These are phyloP conservation scores for Eruca vesicaria DNA, from an alignment of 441 rosid species.

Conservation along the genomic window DNA sequence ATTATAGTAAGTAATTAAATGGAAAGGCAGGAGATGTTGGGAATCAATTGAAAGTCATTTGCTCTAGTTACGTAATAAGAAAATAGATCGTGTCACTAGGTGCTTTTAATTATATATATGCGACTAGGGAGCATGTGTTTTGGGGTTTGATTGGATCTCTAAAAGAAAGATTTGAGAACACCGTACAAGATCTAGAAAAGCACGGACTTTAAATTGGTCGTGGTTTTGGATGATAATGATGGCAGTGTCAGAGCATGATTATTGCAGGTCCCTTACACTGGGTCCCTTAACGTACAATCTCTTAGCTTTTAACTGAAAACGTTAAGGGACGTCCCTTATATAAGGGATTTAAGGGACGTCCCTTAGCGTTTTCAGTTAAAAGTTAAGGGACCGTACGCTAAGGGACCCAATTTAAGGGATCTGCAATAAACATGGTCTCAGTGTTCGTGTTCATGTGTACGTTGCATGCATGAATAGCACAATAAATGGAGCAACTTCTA, in stretches of 20 bases:
- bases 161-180: not conserved
- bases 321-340: too few relatives aligned
- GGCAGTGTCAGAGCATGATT: not conserved
- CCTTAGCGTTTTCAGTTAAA: too few relatives aligned
- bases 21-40: slow-evolving; percentile 12
- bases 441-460: too few relatives aligned
- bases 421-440: too few relatives aligned
- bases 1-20: not conserved
- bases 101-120: not conserved
- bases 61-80: slow-evolving; percentile 22
- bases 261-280: too few relatives aligned
- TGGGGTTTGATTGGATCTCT: not conserved
- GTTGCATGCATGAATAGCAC: too few relatives aligned
- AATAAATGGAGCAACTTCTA: too few relatives aligned
- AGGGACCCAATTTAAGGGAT: too few relatives aligned
- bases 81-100: not conserved
- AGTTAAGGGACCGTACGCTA: too few relatives aligned
- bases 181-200: not conserved
- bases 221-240: not conserved
- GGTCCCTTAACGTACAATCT: too few relatives aligned
- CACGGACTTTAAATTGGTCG: not conserved
- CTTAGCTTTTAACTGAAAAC: too few relatives aligned
- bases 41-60: slow-evolving; percentile 11
- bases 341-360: too few relatives aligned
- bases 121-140: not conserved